Evolutionary conservation across 2,329 filamentous ascomycete genomes (phyloP).

Genomic region (Huntiella decipiens): DNA sequence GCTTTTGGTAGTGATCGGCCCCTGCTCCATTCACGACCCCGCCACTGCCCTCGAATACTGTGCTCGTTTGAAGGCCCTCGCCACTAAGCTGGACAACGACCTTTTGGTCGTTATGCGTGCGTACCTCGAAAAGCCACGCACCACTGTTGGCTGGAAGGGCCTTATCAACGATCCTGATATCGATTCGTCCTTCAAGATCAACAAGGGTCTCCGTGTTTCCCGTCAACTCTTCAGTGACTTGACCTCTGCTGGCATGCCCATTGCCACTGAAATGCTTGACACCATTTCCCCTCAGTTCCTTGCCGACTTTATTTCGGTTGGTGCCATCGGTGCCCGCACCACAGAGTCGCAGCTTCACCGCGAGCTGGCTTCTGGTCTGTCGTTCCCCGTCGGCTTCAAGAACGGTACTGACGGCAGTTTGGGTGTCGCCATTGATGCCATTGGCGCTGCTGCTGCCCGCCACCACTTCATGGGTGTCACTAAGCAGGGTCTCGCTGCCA

Average conservation of each 20-base stretch:
- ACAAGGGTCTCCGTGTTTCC: constrained; percentile 89
- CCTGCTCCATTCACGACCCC: constrained; percentile 95
- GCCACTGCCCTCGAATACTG: constrained; percentile 77
- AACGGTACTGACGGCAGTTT: constrained; percentile 93
- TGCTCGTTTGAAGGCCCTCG: constrained; percentile 52
- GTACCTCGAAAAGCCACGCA: constrained; percentile 97
- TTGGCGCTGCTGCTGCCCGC: constrained; percentile 64
- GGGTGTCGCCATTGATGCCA: constrained; percentile 84
- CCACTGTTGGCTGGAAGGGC: constrained; percentile 97
- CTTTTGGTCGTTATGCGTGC: constrained; percentile 92
- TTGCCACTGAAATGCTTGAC: constrained; percentile 95
- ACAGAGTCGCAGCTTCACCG: constrained; percentile 94
- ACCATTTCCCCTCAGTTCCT: constrained; percentile 98
- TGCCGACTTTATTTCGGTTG: constrained; percentile 84
- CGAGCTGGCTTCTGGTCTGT: constrained; percentile 83
- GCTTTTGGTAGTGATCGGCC: constrained; percentile 83
- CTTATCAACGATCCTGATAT: constrained; percentile 98
- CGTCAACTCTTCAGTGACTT: constrained; percentile 85
- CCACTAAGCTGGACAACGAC: constrained; percentile 63
- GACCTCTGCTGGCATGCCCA: constrained; percentile 73
- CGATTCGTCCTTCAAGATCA: constrained; percentile 93
- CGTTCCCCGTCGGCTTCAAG: constrained; percentile 98
- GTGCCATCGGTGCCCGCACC: constrained; percentile 86
- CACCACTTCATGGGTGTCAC: constrained; percentile 99
- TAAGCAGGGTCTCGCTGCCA: constrained; percentile 88